Conservation (phyloP, 768 basidiomycete species). For the Dentipellis sp. region DNA sequence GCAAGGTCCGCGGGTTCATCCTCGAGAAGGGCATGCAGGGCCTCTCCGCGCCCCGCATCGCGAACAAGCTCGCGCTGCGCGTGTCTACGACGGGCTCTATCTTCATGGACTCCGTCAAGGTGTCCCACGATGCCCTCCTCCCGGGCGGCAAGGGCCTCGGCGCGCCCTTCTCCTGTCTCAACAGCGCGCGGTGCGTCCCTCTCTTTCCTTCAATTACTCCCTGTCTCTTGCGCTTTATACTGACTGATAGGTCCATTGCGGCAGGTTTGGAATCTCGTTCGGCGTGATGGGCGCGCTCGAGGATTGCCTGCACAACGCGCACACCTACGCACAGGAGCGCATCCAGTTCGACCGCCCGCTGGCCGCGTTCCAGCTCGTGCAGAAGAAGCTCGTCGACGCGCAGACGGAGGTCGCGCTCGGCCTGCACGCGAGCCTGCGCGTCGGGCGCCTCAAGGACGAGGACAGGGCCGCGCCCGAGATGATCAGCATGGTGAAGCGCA, state of each 20-base stretch:
- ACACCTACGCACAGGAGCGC: conserved; percentile 81
- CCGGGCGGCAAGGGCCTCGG: conserved; percentile 71
- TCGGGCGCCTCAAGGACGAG: conserved; percentile 78
- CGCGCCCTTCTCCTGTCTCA: conserved; percentile 87
- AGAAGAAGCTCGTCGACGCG: conserved; percentile 95
- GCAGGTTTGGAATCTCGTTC: conserved; percentile 83
- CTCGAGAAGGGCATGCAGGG: conserved; percentile 85
- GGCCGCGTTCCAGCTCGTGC: conserved; percentile 94
- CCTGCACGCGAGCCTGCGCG: conserved; percentile 61
- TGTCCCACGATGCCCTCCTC: conserved; percentile 66
- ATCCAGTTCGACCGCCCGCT: conserved; percentile 85
- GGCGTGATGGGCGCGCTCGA: conserved; percentile 95
- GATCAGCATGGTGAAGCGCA: conserved; percentile 91
- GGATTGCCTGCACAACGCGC: conserved; percentile 72
- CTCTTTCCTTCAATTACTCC: background rate
- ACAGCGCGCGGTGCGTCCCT: conserved; percentile 59
- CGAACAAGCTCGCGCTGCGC: conserved; percentile 88
- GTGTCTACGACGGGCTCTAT: conserved; percentile 80
- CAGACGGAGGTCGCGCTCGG: conserved; percentile 81
- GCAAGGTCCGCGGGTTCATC: conserved; percentile 82
- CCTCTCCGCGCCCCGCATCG: conserved; percentile 77
- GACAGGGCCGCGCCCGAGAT: conserved; percentile 76
- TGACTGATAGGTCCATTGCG: background rate
- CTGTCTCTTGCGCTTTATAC: too few relatives aligned
- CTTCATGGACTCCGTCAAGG: conserved; percentile 85